Evolutionary conservation across 225 moss, liverwort and hornwort species (phyloP).

Genomic region (Thuidium tamariscinum): DNA sequence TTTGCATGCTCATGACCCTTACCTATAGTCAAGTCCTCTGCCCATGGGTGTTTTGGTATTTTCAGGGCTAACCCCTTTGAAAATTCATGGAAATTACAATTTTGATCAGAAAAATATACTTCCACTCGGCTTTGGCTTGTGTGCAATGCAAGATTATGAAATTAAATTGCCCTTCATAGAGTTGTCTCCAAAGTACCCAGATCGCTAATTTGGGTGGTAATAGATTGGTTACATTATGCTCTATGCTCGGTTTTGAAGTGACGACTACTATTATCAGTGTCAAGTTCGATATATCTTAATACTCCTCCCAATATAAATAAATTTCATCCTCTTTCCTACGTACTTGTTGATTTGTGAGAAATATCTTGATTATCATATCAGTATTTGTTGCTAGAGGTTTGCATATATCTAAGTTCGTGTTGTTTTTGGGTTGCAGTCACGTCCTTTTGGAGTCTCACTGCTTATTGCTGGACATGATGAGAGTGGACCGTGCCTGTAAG

Average conservation of each 20-base stretch:
- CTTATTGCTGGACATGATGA: conserved; percentile 93
- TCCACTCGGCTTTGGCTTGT: neutral
- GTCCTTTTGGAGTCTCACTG: conserved; percentile 96
- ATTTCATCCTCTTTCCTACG: neutral
- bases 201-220: neutral
- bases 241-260: neutral
- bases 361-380: neutral
- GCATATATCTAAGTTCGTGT: neutral
- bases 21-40: neutral
- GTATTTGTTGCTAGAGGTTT: neutral
- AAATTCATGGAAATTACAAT: neutral
- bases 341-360: neutral
- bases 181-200: neutral
- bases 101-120: neutral
- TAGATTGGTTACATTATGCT: neutral
- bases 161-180: neutral
- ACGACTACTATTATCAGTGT: neutral
- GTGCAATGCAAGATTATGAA: neutral
- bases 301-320: neutral
- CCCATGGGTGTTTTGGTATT: neutral
- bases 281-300: neutral
- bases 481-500: conserved; percentile 85
- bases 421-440: conserved; percentile 46
- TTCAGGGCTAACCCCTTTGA: neutral
- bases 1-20: neutral